Conservation (phyloP, 192 early-diverging fungal species). For the Diversispora eburnea region DNA sequence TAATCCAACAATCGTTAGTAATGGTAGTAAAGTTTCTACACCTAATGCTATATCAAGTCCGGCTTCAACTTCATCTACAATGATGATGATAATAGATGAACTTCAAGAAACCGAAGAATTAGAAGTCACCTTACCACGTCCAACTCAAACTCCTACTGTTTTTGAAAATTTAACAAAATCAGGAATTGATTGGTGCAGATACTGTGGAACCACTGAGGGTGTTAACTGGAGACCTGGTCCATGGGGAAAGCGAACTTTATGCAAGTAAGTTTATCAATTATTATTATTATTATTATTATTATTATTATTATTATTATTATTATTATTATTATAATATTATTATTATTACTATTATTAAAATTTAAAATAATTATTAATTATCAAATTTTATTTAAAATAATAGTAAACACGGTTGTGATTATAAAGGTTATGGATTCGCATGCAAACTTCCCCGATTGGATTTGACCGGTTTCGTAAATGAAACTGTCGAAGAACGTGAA, state of each 20-base stretch:
- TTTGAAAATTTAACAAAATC: slow-evolving; percentile 61
- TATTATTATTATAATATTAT: neutral
- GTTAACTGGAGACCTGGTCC: slow-evolving; percentile 90
- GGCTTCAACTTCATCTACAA: neutral
- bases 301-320: neutral
- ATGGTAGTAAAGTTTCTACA: neutral
- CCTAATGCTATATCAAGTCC: neutral
- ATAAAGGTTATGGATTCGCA: slow-evolving; percentile 90
- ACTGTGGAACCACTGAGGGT: slow-evolving; percentile 86
- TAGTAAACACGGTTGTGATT: slow-evolving; percentile 92
- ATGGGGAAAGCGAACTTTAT: slow-evolving; percentile 91
- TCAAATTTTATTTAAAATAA: slow-evolving; percentile 7
- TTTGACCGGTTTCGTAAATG: slow-evolving; percentile 69
- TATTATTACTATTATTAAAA: neutral
- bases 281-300: neutral
- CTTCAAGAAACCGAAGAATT: slow-evolving; percentile 13
- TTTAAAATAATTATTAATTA: slow-evolving; percentile 7
- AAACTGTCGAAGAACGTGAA: slow-evolving; percentile 72
- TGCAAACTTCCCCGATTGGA: slow-evolving; percentile 84
- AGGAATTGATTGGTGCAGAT: slow-evolving; percentile 84
- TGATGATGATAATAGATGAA: neutral
- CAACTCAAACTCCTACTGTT: slow-evolving; percentile 50
- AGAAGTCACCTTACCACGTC: slow-evolving; percentile 5
- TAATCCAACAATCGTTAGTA: slow-evolving; percentile 8
- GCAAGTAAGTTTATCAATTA: slow-evolving; percentile 62